Evolutionary conservation across 1,284 basidiomycete genomes (phyloP).

Genomic region (Tylopilus sp.): DNA sequence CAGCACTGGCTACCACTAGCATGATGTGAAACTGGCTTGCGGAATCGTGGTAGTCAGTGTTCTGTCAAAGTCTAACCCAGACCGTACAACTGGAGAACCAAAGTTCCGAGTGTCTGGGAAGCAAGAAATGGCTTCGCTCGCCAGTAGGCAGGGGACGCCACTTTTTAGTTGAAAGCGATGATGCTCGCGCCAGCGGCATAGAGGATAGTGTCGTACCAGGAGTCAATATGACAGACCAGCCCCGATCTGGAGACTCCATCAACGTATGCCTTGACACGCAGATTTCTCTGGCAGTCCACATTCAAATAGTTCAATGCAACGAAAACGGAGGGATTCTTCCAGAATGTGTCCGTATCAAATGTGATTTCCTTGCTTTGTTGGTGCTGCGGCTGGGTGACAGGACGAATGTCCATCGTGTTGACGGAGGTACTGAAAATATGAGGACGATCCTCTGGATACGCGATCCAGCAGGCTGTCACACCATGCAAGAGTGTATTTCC

Average conservation of each 20-base stretch:
- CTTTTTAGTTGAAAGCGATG: slow-evolving; percentile 14
- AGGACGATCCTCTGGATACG: slow-evolving; percentile 37
- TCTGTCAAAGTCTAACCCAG: too few species aligned
- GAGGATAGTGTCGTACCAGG: slow-evolving; percentile 29
- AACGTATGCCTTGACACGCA: slow-evolving; percentile 30
- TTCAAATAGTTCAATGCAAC: slow-evolving; percentile 30
- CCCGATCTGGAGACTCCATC: slow-evolving; percentile 22
- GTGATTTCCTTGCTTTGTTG: slow-evolving; percentile 11
- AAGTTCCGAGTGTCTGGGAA: not conserved
- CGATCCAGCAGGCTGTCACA: slow-evolving; percentile 29
- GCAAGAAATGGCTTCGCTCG: not conserved
- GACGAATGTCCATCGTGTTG: slow-evolving; percentile 22
- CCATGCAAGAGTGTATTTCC: slow-evolving; percentile 18
- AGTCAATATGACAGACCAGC: slow-evolving; percentile 28
- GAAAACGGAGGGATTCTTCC: slow-evolving; percentile 30
- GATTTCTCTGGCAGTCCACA: slow-evolving; percentile 16
- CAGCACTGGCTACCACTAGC: too few species aligned
- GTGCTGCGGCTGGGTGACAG: slow-evolving; percentile 7
- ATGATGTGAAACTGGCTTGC: too few species aligned
- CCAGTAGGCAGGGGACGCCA: not conserved
- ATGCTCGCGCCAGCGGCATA: slow-evolving; percentile 26
- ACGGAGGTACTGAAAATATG: slow-evolving; percentile 29
- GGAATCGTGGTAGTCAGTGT: too few species aligned
- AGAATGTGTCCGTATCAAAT: slow-evolving; percentile 22
- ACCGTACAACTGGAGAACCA: too few species aligned